Evolutionary conservation across 2,329 filamentous ascomycete species (phyloP), one percentile per base, ranked within the genome.

Genomic region (Pseudogymnoascus sp.): DNA sequence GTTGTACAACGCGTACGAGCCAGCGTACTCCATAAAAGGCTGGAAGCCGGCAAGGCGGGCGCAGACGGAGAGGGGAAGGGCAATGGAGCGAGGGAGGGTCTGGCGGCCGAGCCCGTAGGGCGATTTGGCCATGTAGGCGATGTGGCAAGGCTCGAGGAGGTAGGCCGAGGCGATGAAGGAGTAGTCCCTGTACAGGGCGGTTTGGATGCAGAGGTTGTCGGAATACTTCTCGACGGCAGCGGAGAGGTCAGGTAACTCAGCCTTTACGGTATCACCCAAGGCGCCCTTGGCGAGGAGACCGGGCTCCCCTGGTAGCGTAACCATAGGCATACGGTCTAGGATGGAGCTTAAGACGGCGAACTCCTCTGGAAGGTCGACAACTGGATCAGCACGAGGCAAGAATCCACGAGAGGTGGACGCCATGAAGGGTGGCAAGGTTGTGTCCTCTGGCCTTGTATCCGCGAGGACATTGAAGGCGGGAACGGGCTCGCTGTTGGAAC

Each of bases 131-230:
- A 88, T 70, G 71, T 86, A 87, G 40, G 82, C 83, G 77, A 91
- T 82, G 76, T 95, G 93, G 75, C 93, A 97, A 10, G 93, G 93
- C 79, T 97, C 93, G 31, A 97, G 85, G 31, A 97, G 81, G 74
- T 96, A 96, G 0, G 91, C 90, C 24, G 90, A 96, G 4, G 92
- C 89, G 31, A 96, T 78, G 80, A 96, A 97, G 12, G 89, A 90
- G 75, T 96, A 97, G 78, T 97, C 93, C 19, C 93, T 84, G 75
- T 96, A 96, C 59, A 96, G 78, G 35, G 92, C 92, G 70, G 93
- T 95, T 80, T 96, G 86, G 64, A 91, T 78, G 14, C 89, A 88
- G 40, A 93, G 81, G 76, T 96, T 88, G 65, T 87, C 79, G 69
- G 83, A 81, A 69, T 89, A 88, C 75, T 85, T 85, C 71, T 95